Conservation (phyloP, 169 alveolate species). For the Amoebophrya sp. region DNA sequence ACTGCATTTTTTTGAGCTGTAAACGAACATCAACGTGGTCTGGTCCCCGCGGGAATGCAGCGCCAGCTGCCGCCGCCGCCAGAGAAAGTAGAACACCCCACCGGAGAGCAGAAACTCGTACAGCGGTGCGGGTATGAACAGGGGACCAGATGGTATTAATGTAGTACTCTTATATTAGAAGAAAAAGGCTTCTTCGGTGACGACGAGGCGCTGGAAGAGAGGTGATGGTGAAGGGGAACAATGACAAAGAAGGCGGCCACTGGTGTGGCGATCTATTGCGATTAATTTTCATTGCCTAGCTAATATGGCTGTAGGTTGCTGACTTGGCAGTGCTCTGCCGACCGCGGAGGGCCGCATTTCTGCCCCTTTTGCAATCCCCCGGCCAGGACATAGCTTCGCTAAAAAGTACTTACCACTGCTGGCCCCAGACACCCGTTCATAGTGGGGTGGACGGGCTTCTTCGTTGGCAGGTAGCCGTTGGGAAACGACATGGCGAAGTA, state of each 20-base stretch:
- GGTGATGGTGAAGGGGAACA: neutral
- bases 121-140: no score
- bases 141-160: neutral
- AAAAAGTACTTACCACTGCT: neutral
- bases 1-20: no score
- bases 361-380: no score
- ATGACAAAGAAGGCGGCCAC: no score
- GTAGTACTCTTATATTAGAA: neutral
- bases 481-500: neutral
- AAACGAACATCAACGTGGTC: neutral
- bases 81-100: neutral
- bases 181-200: neutral
- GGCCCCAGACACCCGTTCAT: neutral
- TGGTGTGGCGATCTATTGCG: no score
- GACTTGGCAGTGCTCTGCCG: no score
- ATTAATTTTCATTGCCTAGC: no score
- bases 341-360: no score
- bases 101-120: neutral
- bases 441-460: neutral
- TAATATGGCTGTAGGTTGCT: no score
- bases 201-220: neutral
- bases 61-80: neutral
- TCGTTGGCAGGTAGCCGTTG: neutral
- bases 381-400: no score
- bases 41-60: neutral